Base-by-base conservation (phyloP, 257 asterid species). In the Misopates orontium region DNA sequence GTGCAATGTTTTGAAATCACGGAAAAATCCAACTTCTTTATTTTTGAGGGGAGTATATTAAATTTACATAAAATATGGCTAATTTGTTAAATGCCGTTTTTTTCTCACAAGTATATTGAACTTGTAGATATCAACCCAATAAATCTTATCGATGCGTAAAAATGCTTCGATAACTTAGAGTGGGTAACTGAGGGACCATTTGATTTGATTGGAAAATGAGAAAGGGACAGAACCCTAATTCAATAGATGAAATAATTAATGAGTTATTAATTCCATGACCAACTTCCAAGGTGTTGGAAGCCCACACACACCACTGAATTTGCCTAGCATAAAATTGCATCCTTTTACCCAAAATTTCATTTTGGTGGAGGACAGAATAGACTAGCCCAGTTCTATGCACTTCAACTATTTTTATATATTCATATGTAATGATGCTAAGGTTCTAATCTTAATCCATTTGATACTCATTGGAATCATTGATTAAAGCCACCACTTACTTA, bases 251-350 rank as follows among this genome's bases (percentile, higher is more conserved):
- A 57, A 14, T 75, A 67, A 40, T 67, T 73, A 72, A 63, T 75
- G 79, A 75, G 66, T 72, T 73, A 70, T 66, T 63, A 74, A 75
- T 61, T 78, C 66, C 14, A 57, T 73, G 81, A 73, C 79, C 89
- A 73, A 80, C 75, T 61, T 77, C 66, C 72, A 61, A 48, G 41
- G 61, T 62, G 62, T 71, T 69, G 66, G 68, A 68, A 45, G 50
- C 54, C 67, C 67, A 69, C 44, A 40, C 58, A 41, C 72, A 64
- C 80, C 82, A 67, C 66, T 69, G 51, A 59, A 71, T 50, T 71
- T 80, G 70, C 56, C 39, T 71, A 57, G 44, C 52, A 60, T 10
- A 40, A 12, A 50, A 19, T 22, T 32, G 16, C 8, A 22, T 12
- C 16, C 17, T 56, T 48, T 41, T 15, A 16, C 16, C 42, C 18